phyloP scores from a whole-genome alignment of 495 filamentous ascomycete species.

The Neurospora tetraspora region DNA sequence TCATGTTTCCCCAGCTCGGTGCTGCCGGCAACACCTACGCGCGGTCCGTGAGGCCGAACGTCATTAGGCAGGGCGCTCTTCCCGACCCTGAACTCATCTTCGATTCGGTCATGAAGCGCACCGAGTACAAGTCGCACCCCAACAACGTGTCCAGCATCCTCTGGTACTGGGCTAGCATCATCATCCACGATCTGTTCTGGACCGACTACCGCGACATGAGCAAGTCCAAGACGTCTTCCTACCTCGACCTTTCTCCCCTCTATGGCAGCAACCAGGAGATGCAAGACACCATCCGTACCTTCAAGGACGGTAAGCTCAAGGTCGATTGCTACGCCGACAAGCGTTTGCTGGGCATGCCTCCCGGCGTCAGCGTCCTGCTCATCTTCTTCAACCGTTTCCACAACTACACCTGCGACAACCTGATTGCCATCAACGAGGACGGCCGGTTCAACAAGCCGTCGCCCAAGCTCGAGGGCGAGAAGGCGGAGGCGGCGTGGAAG shows the following conservation, averaged over 20 bases:
- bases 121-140: constrained; percentile 35
- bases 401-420: constrained; percentile 64
- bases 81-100: constrained; percentile 74
- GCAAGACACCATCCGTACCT: constrained; percentile 65
- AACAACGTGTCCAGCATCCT: constrained; percentile 80
- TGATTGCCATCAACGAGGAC: constrained; percentile 61
- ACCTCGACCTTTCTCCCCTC: constrained; percentile 73
- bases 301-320: constrained; percentile 76
- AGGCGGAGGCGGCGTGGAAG: constrained; percentile 47
- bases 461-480: constrained; percentile 35
- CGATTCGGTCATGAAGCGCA: constrained; percentile 51
- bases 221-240: constrained; percentile 68
- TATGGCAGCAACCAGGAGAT: constrained; percentile 75
- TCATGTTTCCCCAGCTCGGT: constrained; percentile 33
- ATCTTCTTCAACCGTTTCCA: constrained; percentile 75
- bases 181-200: constrained; percentile 60
- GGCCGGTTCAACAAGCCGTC: constrained; percentile 56
- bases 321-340: constrained; percentile 73
- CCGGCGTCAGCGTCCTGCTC: constrained; percentile 66
- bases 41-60: constrained; percentile 55
- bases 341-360: constrained; percentile 69
- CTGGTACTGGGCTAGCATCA: constrained; percentile 83
- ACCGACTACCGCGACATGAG: constrained; percentile 34
- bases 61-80: constrained; percentile 49
- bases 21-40: constrained; percentile 53